Evolutionary conservation across 768 basidiomycete species (phyloP), one percentile per base, ranked within the genome.

Genomic region (Tricholoma furcatifolium): DNA sequence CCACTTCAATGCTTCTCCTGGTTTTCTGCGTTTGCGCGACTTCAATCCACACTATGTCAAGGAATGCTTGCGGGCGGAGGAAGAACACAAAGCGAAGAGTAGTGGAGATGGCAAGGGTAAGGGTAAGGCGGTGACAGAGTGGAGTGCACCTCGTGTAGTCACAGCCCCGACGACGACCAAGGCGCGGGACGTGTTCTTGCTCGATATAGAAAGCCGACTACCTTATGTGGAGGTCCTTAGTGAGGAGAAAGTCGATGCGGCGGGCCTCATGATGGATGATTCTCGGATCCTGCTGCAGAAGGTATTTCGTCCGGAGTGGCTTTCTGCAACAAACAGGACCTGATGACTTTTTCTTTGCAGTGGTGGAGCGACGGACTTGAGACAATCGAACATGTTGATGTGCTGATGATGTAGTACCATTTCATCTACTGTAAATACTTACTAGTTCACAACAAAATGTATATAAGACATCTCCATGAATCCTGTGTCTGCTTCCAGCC

Each of bases 211-310:
- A 42, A 78, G 75, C 57, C 72, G 64, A 47, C 62, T 83, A 55
- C 77, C 81, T 8, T 81, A 81, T 58, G 74, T 74, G 41, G 79
- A 82, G 64, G 69, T 77, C 18, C 64, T 79, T 27, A 81, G 77
- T 58, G 63, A 74, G 59, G 74, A 80, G 47, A 66, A 62, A 17
- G 79, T 74, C 54, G 72, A 76, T 56, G 74, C 79, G 39, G 79
- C 77, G 45, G 79, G 81, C 62, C 79, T 78, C 46, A 81, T 81
- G 80, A 77, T 81, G 73, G 81, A 81, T 61, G 79, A 79, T 57
- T 73, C 70, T 56, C 62, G 79, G 53, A 56, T 83, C 45, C 63
- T 81, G 51, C 59, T 82, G 45, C 64, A 81, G 39, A 76, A 77
- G 72, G 79, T 80, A 43, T 6, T 68, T 64, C 51, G 58, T 24